Conservation (phyloP, 2,329 filamentous ascomycete species). For the Fusarium napiforme region DNA sequence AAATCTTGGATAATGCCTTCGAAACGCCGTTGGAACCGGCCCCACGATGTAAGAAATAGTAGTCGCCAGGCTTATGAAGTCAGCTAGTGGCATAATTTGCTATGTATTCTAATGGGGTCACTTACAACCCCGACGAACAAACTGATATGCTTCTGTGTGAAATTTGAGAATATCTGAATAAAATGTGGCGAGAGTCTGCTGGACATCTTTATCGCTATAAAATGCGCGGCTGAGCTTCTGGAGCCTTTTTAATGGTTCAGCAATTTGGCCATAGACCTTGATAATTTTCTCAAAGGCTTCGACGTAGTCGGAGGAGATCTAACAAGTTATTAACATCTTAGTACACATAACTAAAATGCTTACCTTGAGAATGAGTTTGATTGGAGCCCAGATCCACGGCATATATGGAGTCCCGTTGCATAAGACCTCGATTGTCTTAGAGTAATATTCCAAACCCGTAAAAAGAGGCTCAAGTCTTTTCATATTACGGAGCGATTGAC, state of each 20-base stretch:
- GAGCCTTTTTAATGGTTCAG: not conserved
- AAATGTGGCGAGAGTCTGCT: not conserved
- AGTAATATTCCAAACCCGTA: not conserved
- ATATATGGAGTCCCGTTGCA: not conserved
- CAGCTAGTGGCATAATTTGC: not conserved
- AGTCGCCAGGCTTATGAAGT: not conserved
- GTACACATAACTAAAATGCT: not conserved
- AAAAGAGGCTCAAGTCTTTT: not conserved
- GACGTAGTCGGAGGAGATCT: not conserved
- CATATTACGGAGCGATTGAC: not conserved
- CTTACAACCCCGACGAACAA: not conserved
- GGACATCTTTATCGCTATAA: not conserved
- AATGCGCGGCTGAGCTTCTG: not conserved
- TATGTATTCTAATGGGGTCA: not conserved
- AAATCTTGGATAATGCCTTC: not conserved
- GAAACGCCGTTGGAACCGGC: not conserved
- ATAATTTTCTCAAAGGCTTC: not conserved
- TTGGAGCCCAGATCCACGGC: not conserved
- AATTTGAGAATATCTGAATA: not conserved
- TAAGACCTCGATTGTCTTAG: not conserved
- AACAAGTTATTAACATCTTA: not conserved
- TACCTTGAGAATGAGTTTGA: not conserved
- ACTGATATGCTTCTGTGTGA: not conserved
- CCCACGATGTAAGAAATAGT: not conserved
- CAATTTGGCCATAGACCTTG: not conserved